Conservation (phyloP, 2,329 filamentous ascomycete genomes). For the Podosphaera aphanis region DNA sequence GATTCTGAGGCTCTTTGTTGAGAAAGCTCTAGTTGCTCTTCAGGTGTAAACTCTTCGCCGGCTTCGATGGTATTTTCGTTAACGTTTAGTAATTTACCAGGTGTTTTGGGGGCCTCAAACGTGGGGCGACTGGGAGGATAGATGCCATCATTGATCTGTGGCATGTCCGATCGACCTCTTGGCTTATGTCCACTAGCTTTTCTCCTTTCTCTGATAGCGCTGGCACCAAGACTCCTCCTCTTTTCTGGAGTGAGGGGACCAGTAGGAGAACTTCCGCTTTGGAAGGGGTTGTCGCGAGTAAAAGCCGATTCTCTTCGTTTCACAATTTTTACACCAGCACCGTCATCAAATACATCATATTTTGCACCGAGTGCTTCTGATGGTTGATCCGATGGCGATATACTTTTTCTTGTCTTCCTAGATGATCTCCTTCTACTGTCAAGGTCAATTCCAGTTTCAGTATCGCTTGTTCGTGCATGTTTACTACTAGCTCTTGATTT, state of each 20-base stretch:
- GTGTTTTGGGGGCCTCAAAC: conserved; percentile 30
- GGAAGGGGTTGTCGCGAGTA: conserved; percentile 78
- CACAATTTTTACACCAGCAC: conserved; percentile 4
- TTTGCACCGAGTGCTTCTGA: conserved; percentile 24
- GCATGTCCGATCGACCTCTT: conserved; percentile 28
- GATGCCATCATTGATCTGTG: conserved; percentile 25
- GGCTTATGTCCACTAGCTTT: conserved; percentile 17
- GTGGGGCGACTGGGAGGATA: conserved; percentile 30
- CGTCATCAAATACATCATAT: conserved; percentile 27
- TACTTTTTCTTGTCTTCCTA: conserved; percentile 27
- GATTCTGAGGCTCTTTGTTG: conserved; percentile 38
- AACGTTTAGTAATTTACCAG: conserved; percentile 18
- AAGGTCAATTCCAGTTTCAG: conserved; percentile 23
- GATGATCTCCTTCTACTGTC: conserved; percentile 21
- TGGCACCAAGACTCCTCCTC: conserved; percentile 17
- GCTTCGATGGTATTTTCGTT: conserved; percentile 31
- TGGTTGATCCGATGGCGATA: conserved; percentile 4
- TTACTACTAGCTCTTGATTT: conserved; percentile 18
- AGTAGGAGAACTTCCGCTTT: conserved; percentile 52
- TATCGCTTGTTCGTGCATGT: conserved; percentile 27
- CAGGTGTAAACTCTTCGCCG: conserved; percentile 83
- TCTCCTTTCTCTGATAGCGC: conserved; percentile 19
- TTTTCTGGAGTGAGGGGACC: conserved; percentile 23
- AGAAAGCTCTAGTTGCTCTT: conserved; percentile 64
- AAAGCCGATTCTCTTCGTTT: conserved; percentile 39